These are phyloP conservation scores for Salvia sclarea DNA, from an alignment of 305 asterid genomes.

Conservation along the genomic window DNA sequence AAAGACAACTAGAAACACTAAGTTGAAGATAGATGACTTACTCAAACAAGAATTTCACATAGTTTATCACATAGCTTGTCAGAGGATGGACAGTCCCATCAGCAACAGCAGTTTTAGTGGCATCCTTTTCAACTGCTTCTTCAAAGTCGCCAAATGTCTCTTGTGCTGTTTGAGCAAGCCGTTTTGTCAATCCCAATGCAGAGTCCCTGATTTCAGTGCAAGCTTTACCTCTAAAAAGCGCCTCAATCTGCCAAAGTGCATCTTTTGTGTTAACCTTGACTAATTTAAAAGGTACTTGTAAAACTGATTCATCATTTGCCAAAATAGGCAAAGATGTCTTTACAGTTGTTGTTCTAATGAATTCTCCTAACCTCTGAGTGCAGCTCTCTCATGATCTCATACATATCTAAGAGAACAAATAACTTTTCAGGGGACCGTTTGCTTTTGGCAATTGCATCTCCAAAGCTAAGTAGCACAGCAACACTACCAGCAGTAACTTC, in stretches of 20 bases:
- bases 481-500: constrained; percentile 92
- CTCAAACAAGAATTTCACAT: constrained; percentile 95
- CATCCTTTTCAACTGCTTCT: constrained; percentile 99
- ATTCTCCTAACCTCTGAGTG: constrained; percentile 69
- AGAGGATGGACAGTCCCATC: constrained; percentile 99
- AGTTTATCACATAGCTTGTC: constrained; percentile 97
- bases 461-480: constrained; percentile 90
- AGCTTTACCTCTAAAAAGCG: constrained; percentile 81
- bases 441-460: constrained; percentile 98
- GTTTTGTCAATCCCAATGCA: constrained; percentile 88
- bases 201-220: constrained; percentile 87
- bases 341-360: constrained; percentile 9
- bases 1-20: constrained; percentile 9
- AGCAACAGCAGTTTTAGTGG: constrained; percentile 92
- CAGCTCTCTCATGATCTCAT: constrained; percentile 97
- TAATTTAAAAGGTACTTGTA: constrained; percentile 10
- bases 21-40: constrained; percentile 47
- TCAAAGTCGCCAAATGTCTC: constrained; percentile 96
- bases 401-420: constrained; percentile 97
- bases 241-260: constrained; percentile 64
- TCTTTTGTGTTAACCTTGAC: constrained; percentile 20
- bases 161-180: constrained; percentile 95
- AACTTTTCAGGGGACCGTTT: constrained; percentile 97
- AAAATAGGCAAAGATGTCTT: constrained; percentile 7
- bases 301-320: not conserved